phyloP scores from a whole-genome alignment of 176 grass and related monocot species.

The Ensete glaucum region DNA sequence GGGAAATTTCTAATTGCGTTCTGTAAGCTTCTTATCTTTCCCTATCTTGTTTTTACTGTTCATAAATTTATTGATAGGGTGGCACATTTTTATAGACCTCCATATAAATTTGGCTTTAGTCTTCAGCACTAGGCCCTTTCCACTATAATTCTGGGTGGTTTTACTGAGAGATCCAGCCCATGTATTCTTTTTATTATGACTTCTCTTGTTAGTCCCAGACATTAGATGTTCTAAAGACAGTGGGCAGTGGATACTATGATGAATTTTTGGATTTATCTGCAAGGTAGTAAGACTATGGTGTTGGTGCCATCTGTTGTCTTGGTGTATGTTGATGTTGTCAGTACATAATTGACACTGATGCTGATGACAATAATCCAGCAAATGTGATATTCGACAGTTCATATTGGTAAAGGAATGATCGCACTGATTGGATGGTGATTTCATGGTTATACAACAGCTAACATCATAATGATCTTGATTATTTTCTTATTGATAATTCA shows the following conservation, averaged over 20 bases:
- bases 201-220: neutral
- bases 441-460: neutral
- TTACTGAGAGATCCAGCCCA: neutral
- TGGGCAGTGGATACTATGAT: neutral
- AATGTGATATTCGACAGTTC: neutral
- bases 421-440: neutral
- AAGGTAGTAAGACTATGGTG: neutral
- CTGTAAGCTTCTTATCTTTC: conserved; percentile 48
- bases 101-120: neutral
- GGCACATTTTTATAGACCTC: neutral
- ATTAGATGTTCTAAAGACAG: neutral
- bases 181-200: neutral
- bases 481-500: neutral
- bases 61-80: neutral
- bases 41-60: conserved; percentile 14
- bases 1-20: conserved; percentile 97
- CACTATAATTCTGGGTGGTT: neutral
- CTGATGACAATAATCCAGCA: neutral
- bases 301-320: neutral
- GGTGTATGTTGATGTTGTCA: neutral
- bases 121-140: neutral
- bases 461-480: neutral
- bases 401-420: neutral
- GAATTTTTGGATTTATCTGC: neutral
- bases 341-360: neutral